These are phyloP conservation scores for Talaromyces sp. DNA, from an alignment of 2,329 filamentous ascomycete genomes.

Conservation along the genomic window DNA sequence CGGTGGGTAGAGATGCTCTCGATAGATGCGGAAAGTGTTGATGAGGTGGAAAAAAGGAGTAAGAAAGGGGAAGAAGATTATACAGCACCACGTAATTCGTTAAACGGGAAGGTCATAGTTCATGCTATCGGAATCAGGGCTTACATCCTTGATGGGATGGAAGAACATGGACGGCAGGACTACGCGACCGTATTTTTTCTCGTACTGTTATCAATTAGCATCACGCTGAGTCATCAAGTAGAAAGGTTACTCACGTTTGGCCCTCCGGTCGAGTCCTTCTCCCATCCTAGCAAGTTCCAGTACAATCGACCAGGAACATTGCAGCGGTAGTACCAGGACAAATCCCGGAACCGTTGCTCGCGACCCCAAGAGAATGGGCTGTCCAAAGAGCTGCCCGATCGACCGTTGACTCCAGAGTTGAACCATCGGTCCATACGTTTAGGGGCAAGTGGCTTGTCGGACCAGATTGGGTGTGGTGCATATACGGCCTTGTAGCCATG, in stretches of 20 bases:
- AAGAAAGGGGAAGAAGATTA: background rate
- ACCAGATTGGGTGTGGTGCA: constrained; percentile 74
- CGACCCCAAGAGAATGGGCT: constrained; percentile 34
- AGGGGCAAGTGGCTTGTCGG: constrained; percentile 56
- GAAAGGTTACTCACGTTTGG: constrained; percentile 10
- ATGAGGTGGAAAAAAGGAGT: background rate
- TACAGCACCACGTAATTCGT: constrained; percentile 13
- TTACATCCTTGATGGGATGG: constrained; percentile 30
- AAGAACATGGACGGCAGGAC: constrained; percentile 31
- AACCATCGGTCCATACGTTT: constrained; percentile 30
- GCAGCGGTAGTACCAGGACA: constrained; percentile 35
- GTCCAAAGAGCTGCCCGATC: constrained; percentile 30
- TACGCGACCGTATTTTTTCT: constrained; percentile 23
- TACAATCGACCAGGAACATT: constrained; percentile 31
- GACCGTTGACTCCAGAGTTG: constrained; percentile 32
- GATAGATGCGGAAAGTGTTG: constrained; percentile 4
- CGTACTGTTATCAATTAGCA: constrained; percentile 16
- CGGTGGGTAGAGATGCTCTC: constrained; percentile 4
- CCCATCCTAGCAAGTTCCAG: constrained; percentile 32
- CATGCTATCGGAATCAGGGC: constrained; percentile 20
- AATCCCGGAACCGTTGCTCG: constrained; percentile 31
- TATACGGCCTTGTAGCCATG: constrained; percentile 77
- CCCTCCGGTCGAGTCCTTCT: constrained; percentile 24
- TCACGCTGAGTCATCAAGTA: no score
- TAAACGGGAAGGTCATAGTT: constrained; percentile 19